Conservation (phyloP, 2,329 filamentous ascomycete species). For the Fonsecaea pedrosoi region DNA sequence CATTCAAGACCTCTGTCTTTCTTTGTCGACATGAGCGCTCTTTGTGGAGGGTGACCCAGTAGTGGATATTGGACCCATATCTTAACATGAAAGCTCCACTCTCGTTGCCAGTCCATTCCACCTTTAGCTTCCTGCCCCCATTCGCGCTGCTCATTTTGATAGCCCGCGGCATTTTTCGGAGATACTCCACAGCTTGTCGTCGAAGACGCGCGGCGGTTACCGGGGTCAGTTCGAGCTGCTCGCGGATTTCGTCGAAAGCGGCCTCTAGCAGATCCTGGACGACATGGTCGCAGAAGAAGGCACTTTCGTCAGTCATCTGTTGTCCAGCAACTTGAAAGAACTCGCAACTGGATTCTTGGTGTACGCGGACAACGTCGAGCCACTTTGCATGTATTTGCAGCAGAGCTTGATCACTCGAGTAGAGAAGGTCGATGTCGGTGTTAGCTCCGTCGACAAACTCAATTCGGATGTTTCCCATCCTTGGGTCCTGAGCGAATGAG, state of each 20-base stretch:
- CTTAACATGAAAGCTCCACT: conserved; percentile 18
- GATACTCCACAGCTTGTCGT: conserved; percentile 13
- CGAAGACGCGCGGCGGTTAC: conserved; percentile 8
- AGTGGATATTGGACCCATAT: conserved; percentile 23
- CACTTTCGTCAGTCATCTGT: background rate
- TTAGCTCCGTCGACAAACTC: conserved; percentile 35
- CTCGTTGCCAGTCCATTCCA: conserved; percentile 32
- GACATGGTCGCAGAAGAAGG: conserved; percentile 33
- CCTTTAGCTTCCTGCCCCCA: conserved; percentile 12
- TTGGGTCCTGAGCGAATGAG: conserved; percentile 34
- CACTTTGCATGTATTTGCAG: conserved; percentile 41
- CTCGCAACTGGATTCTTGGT: conserved; percentile 21
- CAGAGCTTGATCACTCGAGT: conserved; percentile 21
- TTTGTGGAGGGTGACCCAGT: conserved; percentile 27
- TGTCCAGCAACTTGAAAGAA: conserved; percentile 16
- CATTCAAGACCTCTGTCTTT: conserved; percentile 18
- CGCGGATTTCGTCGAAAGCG: conserved; percentile 18
- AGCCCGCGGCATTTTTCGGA: conserved; percentile 28
- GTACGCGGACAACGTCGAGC: conserved; percentile 35
- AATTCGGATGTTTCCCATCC: conserved; percentile 29
- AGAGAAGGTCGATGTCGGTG: conserved; percentile 31
- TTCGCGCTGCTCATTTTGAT: conserved; percentile 8
- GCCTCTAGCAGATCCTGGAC: conserved; percentile 29
- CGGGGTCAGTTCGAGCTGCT: conserved; percentile 10
- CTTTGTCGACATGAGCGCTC: conserved; percentile 17